These are phyloP conservation scores for Pythium monospermum DNA, from an alignment of 352 stramenopile species.

Conservation along the genomic window DNA sequence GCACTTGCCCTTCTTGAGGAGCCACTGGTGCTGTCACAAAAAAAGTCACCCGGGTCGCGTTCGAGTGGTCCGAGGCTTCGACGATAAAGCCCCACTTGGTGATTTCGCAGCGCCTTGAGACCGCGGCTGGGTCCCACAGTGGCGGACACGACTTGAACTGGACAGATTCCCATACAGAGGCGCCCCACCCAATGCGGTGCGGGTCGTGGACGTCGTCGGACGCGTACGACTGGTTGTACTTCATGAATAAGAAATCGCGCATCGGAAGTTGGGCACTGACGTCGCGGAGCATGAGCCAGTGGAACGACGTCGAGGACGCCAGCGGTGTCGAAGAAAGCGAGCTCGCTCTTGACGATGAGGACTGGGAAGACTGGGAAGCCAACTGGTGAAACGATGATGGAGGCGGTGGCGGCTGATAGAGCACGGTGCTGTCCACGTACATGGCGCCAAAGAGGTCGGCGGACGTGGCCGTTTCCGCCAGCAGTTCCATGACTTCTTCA, in stretches of 20 bases:
- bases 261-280: conserved; percentile 40
- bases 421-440: conserved; percentile 39
- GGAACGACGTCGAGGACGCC: conserved; percentile 33
- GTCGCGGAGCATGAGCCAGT: conserved; percentile 77
- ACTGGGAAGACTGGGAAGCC: not conserved
- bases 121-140: conserved; percentile 39
- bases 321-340: conserved; percentile 9
- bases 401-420: conserved; percentile 5
- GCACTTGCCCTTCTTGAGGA: not conserved
- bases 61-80: conserved; percentile 56
- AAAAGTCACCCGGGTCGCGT: conserved; percentile 69
- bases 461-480: conserved; percentile 41
- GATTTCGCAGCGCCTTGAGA: conserved; percentile 42
- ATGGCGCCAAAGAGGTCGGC: conserved; percentile 48
- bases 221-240: conserved; percentile 60
- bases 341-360: conserved; percentile 4
- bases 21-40: conserved; percentile 37
- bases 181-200: conserved; percentile 40
- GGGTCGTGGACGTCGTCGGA: conserved; percentile 28
- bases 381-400: not conserved
- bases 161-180: conserved; percentile 62
- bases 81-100: conserved; percentile 73
- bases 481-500: conserved; percentile 60
- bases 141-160: conserved; percentile 47
- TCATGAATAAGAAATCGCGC: conserved; percentile 81